phyloP scores from a whole-genome alignment of 2,329 filamentous ascomycete genomes.

The Pyricularia grisea region DNA sequence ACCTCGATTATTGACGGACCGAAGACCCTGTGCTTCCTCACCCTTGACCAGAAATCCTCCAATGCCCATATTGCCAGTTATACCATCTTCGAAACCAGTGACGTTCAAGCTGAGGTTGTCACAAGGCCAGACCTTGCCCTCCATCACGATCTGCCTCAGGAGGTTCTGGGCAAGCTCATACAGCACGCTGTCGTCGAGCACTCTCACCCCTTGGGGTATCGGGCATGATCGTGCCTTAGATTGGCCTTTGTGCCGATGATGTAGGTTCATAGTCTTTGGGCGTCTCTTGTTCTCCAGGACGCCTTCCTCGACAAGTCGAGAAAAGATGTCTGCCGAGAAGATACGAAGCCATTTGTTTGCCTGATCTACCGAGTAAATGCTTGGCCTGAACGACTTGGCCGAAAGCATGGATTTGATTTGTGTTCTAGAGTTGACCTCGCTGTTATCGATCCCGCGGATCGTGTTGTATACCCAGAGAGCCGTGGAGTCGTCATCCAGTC shows the following conservation, averaged over 20 bases:
- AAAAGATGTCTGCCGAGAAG: constrained; percentile 85
- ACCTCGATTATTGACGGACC: constrained; percentile 16
- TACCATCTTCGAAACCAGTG: constrained; percentile 83
- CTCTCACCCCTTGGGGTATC: constrained; percentile 62
- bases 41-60: constrained; percentile 75
- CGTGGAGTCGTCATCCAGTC: constrained; percentile 67
- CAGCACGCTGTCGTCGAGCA: constrained; percentile 61
- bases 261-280: constrained; percentile 76
- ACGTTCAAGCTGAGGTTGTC: constrained; percentile 83
- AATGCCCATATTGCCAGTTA: constrained; percentile 78
- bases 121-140: constrained; percentile 82
- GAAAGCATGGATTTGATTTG: constrained; percentile 97
- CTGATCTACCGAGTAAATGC: constrained; percentile 69
- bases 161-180: constrained; percentile 70
- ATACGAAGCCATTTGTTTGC: constrained; percentile 81
- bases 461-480: constrained; percentile 78
- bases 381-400: constrained; percentile 86
- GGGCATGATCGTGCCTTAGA: constrained; percentile 65
- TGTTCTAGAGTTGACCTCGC: constrained; percentile 82
- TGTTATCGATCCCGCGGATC: constrained; percentile 76
- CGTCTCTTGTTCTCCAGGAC: constrained; percentile 78
- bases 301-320: constrained; percentile 82
- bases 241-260: constrained; percentile 67
- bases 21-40: constrained; percentile 50
- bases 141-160: constrained; percentile 65